Evolutionary conservation across 768 basidiomycete genomes (phyloP).

Genomic region (Mycena amicta): DNA sequence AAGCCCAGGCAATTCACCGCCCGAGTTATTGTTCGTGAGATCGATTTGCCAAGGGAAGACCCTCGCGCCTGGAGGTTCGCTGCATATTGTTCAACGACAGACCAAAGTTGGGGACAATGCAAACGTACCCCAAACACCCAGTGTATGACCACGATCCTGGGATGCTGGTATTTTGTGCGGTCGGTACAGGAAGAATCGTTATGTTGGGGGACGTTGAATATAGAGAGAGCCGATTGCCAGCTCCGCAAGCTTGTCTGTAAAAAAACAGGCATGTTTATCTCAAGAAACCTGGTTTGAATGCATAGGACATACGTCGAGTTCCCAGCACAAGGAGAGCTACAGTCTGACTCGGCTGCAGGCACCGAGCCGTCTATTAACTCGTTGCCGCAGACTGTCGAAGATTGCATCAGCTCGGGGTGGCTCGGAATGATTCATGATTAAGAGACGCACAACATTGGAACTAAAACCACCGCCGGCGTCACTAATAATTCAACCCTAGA

Average conservation of each 20-base stretch:
- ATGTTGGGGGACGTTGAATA: conserved; percentile 54
- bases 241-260: conserved; percentile 53
- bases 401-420: background rate
- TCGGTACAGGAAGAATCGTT: conserved; percentile 60
- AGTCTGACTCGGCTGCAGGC: conserved; percentile 48
- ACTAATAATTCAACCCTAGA: too few relatives aligned
- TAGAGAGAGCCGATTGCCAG: conserved; percentile 67
- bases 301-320: conserved; percentile 53
- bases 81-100: background rate
- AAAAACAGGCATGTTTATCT: conserved; percentile 3
- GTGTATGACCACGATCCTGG: conserved; percentile 57
- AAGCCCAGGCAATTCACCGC: conserved; percentile 31
- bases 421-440: conserved; percentile 48
- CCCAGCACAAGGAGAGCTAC: conserved; percentile 76
- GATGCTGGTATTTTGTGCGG: conserved; percentile 56
- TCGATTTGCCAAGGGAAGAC: background rate
- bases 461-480: too few relatives aligned
- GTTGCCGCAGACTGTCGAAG: conserved; percentile 66
- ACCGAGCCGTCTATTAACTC: conserved; percentile 63
- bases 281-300: background rate
- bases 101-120: background rate
- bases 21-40: background rate
- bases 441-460: background rate
- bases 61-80: background rate
- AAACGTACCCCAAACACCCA: conserved; percentile 63